Percentiles rank a stretch among this genome's conserved stretches.
Conservation (phyloP, 2,329 filamentous ascomycete species). For the Blastomyces percursus region DNA sequence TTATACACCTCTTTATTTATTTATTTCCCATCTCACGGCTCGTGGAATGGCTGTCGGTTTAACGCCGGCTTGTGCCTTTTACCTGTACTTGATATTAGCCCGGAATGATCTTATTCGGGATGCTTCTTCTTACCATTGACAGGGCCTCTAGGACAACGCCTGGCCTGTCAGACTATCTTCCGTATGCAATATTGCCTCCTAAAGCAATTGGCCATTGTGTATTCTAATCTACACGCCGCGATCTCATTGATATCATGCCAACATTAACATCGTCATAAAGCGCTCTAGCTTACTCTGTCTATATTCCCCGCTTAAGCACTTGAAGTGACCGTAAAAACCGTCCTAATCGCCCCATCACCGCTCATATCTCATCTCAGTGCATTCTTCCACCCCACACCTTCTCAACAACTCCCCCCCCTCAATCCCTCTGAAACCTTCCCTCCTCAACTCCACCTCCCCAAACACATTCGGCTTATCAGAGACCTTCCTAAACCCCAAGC, state of each 20-base stretch:
- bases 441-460: constrained; percentile 53
- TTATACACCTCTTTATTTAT: background rate
- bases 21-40: background rate
- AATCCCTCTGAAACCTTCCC: constrained; percentile 21
- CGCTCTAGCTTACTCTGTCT: background rate
- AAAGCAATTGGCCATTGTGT: background rate
- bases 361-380: constrained; percentile 31
- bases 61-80: too few species aligned
- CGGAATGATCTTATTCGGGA: too few species aligned
- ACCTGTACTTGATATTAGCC: too few species aligned
- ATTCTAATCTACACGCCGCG: background rate
- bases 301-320: background rate
- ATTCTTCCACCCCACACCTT: constrained; percentile 26
- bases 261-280: background rate
- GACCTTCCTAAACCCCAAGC: constrained; percentile 45
- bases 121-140: too few species aligned
- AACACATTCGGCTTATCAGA: constrained; percentile 50
- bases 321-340: background rate
- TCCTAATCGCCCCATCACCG: background rate
- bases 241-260: background rate
- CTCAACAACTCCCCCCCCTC: constrained; percentile 21
- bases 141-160: too few species aligned
- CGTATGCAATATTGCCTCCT: background rate
- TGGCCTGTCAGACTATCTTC: background rate
- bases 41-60: background rate